These are phyloP conservation scores for Moringa oleifera DNA, from an alignment of 345 rosid genomes.

Conservation along the genomic window DNA sequence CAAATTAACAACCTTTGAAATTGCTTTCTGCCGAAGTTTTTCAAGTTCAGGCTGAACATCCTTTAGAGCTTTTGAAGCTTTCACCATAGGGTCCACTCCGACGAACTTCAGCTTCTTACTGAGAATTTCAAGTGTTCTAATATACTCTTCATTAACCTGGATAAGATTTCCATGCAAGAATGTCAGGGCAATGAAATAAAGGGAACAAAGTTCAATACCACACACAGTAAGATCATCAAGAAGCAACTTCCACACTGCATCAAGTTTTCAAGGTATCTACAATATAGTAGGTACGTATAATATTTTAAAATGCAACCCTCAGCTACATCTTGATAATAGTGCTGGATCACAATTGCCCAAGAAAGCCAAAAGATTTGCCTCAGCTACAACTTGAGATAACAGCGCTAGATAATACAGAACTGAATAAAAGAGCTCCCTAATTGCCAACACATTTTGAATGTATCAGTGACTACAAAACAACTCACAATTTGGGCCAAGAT, in stretches of 20 bases:
- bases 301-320: background rate
- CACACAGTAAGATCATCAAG: too few species aligned
- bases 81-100: slow-evolving; percentile 70
- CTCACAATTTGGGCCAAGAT: too few species aligned
- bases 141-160: slow-evolving; percentile 90
- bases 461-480: background rate
- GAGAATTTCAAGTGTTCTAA: slow-evolving; percentile 82
- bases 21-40: slow-evolving; percentile 91
- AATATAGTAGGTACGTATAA: too few species aligned
- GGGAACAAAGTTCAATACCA: background rate
- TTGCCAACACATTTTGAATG: background rate
- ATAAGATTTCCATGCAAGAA: slow-evolving; percentile 23
- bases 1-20: slow-evolving; percentile 67
- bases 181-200: slow-evolving; percentile 11
- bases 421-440: too few species aligned
- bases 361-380: too few species aligned
- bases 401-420: too few species aligned
- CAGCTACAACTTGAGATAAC: too few species aligned
- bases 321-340: background rate
- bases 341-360: background rate
- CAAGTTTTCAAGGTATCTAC: too few species aligned
- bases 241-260: too few species aligned
- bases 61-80: slow-evolving; percentile 81
- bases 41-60: slow-evolving; percentile 98
- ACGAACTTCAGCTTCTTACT: slow-evolving; percentile 90